Evolutionary conservation across 1,284 basidiomycete genomes (phyloP), one percentile per base, ranked within the genome.

Genomic region (Boletellus deceptivus): DNA sequence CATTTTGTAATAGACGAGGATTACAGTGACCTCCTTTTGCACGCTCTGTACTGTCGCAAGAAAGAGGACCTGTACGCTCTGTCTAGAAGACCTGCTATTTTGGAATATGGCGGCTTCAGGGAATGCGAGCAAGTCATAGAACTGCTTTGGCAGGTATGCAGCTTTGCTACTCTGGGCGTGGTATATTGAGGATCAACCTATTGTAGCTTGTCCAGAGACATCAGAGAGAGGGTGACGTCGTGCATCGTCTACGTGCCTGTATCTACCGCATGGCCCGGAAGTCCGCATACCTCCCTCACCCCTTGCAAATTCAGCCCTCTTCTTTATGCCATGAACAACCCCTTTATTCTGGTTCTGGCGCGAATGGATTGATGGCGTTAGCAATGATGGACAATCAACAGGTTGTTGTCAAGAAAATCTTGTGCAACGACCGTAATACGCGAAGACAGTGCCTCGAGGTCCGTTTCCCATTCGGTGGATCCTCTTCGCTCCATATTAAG

Each of bases 191-290:
- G 11, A 34, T 34, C 27, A 25, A 51, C 22, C 18, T 3, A 4
- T 25, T 25, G 16, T 35, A 66, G 65, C 55, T 59, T 18, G 46
- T 67, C 38, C 20, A 5, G 41, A 33, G 43, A 24, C 2, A 0
- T 16, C 43, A 40, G n/a, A 20, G 7, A 25, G 24, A 36, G 8
- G 16, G 51, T 13, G 40, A 50, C 8, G 34, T 59, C 5, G 8
- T 1, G 13, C 53, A 43, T 42, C 62, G 55, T n/a, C 50, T 64
- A 22, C 55, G 49, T 40, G 56, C 62, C 24, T 48, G 45, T 20
- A 53, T 65, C 29, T 65, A 65, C 6, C 67, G 67, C 33, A 54
- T 69, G 55, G 52, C 65, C 27, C 65, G 65, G 42, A 65, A 68
- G 38, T 67, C 53, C 2, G 60, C 53, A 10, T 54, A 68, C 37